phyloP scores from a whole-genome alignment of 2,329 filamentous ascomycete species.

The Byssochlamys sp. region DNA sequence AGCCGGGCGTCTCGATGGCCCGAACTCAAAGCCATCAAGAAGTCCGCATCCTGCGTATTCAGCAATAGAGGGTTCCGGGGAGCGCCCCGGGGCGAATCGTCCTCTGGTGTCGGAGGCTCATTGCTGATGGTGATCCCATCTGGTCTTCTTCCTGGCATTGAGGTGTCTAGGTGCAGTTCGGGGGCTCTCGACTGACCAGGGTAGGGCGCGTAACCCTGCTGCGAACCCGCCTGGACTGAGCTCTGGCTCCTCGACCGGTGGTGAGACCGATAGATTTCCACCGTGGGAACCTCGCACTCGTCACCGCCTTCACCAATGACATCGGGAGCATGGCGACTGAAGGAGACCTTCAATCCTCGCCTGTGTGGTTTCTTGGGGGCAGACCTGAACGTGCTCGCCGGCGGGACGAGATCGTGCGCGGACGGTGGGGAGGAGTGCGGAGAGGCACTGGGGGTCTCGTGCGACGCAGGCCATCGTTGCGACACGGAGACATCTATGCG shows the following conservation, averaged over 20 bases:
- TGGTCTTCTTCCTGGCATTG: constrained; percentile 13
- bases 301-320: constrained; percentile 88
- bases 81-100: constrained; percentile 8
- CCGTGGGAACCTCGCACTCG: constrained; percentile 62
- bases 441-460: constrained; percentile 15
- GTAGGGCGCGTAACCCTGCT: constrained; percentile 3
- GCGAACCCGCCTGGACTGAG: constrained; percentile 12
- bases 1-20: constrained; percentile 25
- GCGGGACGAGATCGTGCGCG: constrained; percentile 9
- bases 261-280: constrained; percentile 56
- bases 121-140: constrained; percentile 3
- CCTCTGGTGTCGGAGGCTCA: constrained; percentile 8
- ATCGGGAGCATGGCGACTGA: constrained; percentile 62
- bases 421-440: constrained; percentile 8
- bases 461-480: constrained; percentile 24
- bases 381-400: constrained; percentile 12
- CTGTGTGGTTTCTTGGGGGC: constrained; percentile 35
- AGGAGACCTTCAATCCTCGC: constrained; percentile 65
- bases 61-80: constrained; percentile 21
- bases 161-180: constrained; percentile 24
- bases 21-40: constrained; percentile 24
- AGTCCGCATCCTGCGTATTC: constrained; percentile 28
- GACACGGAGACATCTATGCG: constrained; percentile 25
- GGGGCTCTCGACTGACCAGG: not conserved
- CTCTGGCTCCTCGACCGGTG: constrained; percentile 15